Evolutionary conservation across 768 basidiomycete species (phyloP).

Genomic region (Thelephora aurantiotincta): DNA sequence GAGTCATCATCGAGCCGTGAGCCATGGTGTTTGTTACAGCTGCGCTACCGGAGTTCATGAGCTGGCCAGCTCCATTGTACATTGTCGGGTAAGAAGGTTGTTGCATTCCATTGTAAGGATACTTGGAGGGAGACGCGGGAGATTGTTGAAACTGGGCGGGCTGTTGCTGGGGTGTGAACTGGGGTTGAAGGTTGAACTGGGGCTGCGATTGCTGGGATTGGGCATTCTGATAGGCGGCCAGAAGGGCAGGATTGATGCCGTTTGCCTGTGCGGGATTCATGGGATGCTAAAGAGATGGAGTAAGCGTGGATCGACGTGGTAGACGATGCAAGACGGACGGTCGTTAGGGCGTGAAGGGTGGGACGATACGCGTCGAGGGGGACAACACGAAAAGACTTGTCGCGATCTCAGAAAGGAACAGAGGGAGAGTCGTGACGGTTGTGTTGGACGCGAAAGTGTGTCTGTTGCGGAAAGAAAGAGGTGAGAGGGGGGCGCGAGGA

Average conservation of each 20-base stretch:
- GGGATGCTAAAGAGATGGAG: neutral
- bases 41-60: neutral
- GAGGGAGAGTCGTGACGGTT: neutral
- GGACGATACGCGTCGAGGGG: neutral
- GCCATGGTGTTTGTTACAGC: neutral
- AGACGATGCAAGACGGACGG: neutral
- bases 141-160: neutral
- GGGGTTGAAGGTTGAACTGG: neutral
- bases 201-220: neutral
- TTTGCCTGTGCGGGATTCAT: conserved; percentile 1
- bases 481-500: neutral
- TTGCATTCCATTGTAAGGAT: neutral
- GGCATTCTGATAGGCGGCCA: conserved; percentile 1
- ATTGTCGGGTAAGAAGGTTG: neutral
- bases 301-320: neutral
- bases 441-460: neutral
- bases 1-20: neutral
- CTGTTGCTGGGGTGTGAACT: conserved; percentile 1
- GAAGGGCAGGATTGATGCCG: conserved; percentile 11
- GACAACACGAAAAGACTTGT: neutral
- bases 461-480: neutral
- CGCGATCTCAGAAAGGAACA: neutral
- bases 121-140: neutral
- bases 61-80: neutral
- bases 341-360: neutral